Conservation (phyloP, 495 filamentous ascomycete species). For the Trichoderma reesei region DNA sequence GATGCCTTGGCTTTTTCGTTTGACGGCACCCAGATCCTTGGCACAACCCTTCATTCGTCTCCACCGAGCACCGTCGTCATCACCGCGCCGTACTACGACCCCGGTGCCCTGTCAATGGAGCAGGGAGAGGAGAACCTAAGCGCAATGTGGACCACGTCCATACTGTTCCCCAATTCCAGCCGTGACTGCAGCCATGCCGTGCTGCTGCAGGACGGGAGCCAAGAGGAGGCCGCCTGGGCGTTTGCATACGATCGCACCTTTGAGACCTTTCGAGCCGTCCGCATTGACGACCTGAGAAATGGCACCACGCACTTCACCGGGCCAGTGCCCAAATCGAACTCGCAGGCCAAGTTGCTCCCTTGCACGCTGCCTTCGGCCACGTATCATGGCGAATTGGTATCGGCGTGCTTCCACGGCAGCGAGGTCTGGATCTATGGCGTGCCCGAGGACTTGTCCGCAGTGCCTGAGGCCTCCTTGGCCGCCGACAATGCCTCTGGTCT, state of each 20-base stretch:
- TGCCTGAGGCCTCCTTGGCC: slow-evolving; percentile 25
- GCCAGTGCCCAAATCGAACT: slow-evolving; percentile 40
- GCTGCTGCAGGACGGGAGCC: slow-evolving; percentile 56
- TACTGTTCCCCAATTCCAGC: slow-evolving; percentile 71
- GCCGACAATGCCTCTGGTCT: slow-evolving; percentile 22
- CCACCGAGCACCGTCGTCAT: slow-evolving; percentile 66
- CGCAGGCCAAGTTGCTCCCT: slow-evolving; percentile 44
- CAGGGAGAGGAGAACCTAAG: slow-evolving; percentile 52
- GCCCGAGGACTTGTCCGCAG: slow-evolving; percentile 59
- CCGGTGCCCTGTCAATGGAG: slow-evolving; percentile 35
- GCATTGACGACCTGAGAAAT: slow-evolving; percentile 61
- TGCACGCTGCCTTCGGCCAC: slow-evolving; percentile 60
- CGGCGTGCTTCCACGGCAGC: slow-evolving; percentile 62
- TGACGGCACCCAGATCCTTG: slow-evolving; percentile 77
- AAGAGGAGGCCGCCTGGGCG: slow-evolving; percentile 67
- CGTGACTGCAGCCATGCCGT: slow-evolving; percentile 69
- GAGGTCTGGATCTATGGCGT: slow-evolving; percentile 75
- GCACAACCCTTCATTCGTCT: slow-evolving; percentile 56
- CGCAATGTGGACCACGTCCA: slow-evolving; percentile 80
- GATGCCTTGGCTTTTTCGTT: slow-evolving; percentile 73
- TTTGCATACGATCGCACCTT: slow-evolving; percentile 70
- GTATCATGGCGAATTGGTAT: slow-evolving; percentile 60
- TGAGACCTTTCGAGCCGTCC: slow-evolving; percentile 67
- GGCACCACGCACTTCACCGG: slow-evolving; percentile 77
- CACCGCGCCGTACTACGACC: slow-evolving; percentile 70